Evolutionary conservation across 768 basidiomycete species (phyloP), one percentile per base, ranked within the genome.

Genomic region (Podaxis sp.): DNA sequence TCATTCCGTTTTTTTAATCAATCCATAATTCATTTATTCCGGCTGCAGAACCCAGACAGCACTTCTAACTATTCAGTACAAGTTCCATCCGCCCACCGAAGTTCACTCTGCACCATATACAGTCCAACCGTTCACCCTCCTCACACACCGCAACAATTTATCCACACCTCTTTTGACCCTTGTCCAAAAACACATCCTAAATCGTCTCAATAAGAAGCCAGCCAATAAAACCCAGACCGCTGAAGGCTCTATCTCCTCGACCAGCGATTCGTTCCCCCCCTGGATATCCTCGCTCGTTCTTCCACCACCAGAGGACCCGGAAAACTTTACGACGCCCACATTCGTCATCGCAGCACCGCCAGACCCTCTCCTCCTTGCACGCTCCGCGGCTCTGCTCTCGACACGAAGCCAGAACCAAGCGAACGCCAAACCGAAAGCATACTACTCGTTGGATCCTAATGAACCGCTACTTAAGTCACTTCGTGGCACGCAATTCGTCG

Each of bases 1-100:
- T n/a, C 46, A 27, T 59, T 43, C 58, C 27, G 25, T 66, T 60
- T 33, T 37, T 24, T 25, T 43, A 40, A 24, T 37, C 19, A 47
- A 5, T 17, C 6, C 37, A 9, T 24, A 57, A 27, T 15, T 49
- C 50, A 50, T 29, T 46, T 24, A 50, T 58, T 52, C 4, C 55
- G 4, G 29, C 50, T 33, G 50, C 72, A 95, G 93, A 75, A 85
- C 80, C n/a, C 82, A 84, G 70, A 84, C 82, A 12, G 83, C 85
- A 15, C 75, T 87, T 38, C 73, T 95, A 53, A 93, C 93, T 2
- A 75, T 94, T 64, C 87, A 93, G 73, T 84, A 91, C 71, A 81
- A 79, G 51, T 83, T 93, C 70, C 77, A 90, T 65, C 83, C 79
- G 40, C 84, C 87, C 76, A 46, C 75, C 41, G 51, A 51, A 47